phyloP scores from a whole-genome alignment of 352 stramenopile genomes.

The Pythium pyrilobum region DNA sequence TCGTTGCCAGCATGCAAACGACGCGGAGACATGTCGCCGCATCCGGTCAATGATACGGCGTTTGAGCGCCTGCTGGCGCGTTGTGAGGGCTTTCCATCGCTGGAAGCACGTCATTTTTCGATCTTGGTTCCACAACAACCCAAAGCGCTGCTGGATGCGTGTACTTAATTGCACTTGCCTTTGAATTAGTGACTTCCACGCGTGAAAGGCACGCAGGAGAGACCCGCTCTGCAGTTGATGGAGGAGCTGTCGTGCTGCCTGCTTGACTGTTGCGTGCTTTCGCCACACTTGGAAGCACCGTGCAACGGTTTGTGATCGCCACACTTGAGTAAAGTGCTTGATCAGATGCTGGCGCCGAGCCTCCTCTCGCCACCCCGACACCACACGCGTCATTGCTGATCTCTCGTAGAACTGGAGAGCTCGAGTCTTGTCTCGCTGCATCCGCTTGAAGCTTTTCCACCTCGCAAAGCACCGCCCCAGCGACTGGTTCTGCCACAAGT shows the following conservation, averaged over 20 bases:
- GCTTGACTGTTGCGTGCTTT: background rate
- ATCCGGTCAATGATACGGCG: background rate
- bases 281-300: conserved; percentile 10
- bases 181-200: conserved; percentile 28
- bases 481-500: conserved; percentile 6
- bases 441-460: conserved; percentile 5
- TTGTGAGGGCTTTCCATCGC: conserved; percentile 10
- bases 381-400: too few relatives aligned
- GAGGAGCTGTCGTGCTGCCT: background rate
- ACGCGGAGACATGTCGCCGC: background rate
- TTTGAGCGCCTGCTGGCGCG: conserved; percentile 5
- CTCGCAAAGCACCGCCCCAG: background rate
- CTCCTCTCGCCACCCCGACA: conserved; percentile 4
- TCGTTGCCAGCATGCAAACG: background rate
- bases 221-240: conserved; percentile 7
- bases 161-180: conserved; percentile 8
- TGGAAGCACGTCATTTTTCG: conserved; percentile 13
- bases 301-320: conserved; percentile 5
- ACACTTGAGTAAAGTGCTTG: conserved; percentile 6
- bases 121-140: conserved; percentile 22
- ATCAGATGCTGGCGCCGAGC: conserved; percentile 4
- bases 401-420: background rate
- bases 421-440: background rate
- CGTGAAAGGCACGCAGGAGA: conserved; percentile 26
- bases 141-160: conserved; percentile 29